These are phyloP conservation scores for Herpetospermum pedunculosum DNA, from an alignment of 306 rosid species.

Conservation along the genomic window DNA sequence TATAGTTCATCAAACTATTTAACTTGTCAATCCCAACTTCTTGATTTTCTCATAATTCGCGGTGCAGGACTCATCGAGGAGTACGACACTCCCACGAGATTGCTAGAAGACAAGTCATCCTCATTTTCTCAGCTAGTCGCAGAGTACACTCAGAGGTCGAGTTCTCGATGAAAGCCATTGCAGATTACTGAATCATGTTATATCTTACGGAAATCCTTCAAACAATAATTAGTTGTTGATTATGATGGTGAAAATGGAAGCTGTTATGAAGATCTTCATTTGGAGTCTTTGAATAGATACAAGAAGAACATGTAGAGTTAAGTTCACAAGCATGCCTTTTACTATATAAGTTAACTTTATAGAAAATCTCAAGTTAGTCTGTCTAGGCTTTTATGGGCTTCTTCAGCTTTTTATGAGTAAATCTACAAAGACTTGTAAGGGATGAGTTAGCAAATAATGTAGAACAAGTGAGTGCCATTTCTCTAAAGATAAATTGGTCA, in stretches of 20 bases:
- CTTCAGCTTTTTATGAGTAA: too few relatives aligned
- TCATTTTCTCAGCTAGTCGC: conserved; percentile 73
- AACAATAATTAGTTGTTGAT: background rate
- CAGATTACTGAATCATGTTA: background rate
- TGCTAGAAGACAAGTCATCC: conserved; percentile 62
- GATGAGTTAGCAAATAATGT: too few relatives aligned
- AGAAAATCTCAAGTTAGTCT: too few relatives aligned
- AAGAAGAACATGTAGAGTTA: background rate
- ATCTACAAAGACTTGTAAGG: too few relatives aligned
- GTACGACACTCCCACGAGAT: conserved; percentile 42
- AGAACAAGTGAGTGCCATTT: too few relatives aligned
- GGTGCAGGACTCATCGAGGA: conserved; percentile 67
- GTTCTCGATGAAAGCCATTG: conserved; percentile 10
- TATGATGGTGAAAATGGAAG: background rate
- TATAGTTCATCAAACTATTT: background rate
- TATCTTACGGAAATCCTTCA: background rate
- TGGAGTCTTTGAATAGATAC: background rate
- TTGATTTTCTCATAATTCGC: background rate
- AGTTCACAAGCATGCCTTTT: background rate
- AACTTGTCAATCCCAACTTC: background rate
- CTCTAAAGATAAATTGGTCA: too few relatives aligned
- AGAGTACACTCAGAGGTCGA: conserved; percentile 60
- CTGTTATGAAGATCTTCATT: background rate
- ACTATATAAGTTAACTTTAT: too few relatives aligned
- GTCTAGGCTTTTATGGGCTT: too few relatives aligned